Base-by-base conservation (phyloP, 331 rosid genomes). In the Prunus yedoensis region DNA sequence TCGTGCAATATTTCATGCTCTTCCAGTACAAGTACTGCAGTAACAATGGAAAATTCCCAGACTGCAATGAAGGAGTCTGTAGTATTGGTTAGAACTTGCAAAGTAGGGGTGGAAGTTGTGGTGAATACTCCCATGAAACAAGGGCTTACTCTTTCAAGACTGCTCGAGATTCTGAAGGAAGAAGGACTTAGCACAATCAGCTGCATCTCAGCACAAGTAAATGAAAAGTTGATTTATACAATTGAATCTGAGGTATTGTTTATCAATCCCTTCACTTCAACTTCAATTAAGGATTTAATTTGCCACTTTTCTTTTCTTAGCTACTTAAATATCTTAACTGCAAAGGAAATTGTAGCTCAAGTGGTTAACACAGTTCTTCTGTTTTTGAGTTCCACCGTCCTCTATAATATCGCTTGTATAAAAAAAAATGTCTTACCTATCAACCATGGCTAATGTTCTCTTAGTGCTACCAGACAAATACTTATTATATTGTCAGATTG, bases 161-260 rank as follows among this genome's bases (percentile, higher is more conserved):
- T 86, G 30, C 74, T 88, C 25, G 62, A 41, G 49, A 64, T 73
- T 62, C 63, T 87, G 46, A 30, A 52, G 8, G 58, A 25, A 63
- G 87, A 82, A 77, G 87, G 87, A 32, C 80, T 84, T 27, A 16
- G 70, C 38, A 74, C 77, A 6, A 21, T 84, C 27, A 61, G 60
- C 66, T 88, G 90, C 67, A 53, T 7, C 56, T 79, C 84, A 6
- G 74, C 88, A 30, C 70, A 53, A 75, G 79, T 70, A 8, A 77
- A 88, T n/a, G 78, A 74, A 28, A 72, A 87, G 47, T 62, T 75
- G 32, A 43, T 86, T 49, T 83, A 83, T 62, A 81, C 84, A n/a
- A 68, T 84, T 68, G 79, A 86, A 68, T 66, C 81, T 4, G 79
- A 88, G 83, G 87, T 80, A 78, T 27, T 60, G 18, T 27, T 7